These are phyloP conservation scores for Zymoseptoria ardabiliae DNA, from an alignment of 2,329 filamentous ascomycete species.

Conservation along the genomic window DNA sequence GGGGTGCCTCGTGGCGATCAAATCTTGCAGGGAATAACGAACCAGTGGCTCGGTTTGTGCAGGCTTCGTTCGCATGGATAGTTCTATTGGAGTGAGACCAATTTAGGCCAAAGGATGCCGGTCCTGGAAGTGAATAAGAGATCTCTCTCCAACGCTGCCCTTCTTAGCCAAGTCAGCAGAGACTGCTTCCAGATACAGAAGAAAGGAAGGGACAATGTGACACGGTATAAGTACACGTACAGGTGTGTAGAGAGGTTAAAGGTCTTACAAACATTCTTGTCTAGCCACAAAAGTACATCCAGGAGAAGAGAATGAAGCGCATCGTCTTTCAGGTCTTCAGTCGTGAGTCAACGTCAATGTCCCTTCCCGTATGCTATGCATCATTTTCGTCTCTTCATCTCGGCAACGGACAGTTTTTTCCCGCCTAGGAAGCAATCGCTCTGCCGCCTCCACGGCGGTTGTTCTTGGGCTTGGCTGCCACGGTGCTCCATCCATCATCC, in stretches of 20 bases:
- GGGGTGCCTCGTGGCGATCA: not conserved
- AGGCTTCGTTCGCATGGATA: not conserved
- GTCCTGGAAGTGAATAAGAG: not conserved
- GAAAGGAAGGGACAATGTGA: not conserved
- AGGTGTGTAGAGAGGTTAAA: not conserved
- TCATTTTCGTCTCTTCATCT: not conserved
- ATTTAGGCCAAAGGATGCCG: not conserved
- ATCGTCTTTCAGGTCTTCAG: not conserved
- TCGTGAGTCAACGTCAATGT: not conserved
- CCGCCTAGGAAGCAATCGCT: conserved; percentile 40
- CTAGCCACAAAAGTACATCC: not conserved
- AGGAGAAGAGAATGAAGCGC: not conserved
- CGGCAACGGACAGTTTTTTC: not conserved
- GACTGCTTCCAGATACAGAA: not conserved
- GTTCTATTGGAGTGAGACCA: not conserved
- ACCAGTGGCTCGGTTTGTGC: not conserved
- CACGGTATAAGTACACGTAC: not conserved
- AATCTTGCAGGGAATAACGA: not conserved
- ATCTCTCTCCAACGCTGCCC: no score
- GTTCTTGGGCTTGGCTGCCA: conserved; percentile 41
- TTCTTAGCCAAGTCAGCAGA: not conserved
- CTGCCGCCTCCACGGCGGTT: conserved; percentile 36
- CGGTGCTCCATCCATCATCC: conserved; percentile 49
- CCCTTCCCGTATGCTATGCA: not conserved
- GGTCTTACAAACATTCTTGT: not conserved